These are phyloP conservation scores for Rhizophora mangle DNA, from an alignment of 345 rosid species.

Conservation along the genomic window DNA sequence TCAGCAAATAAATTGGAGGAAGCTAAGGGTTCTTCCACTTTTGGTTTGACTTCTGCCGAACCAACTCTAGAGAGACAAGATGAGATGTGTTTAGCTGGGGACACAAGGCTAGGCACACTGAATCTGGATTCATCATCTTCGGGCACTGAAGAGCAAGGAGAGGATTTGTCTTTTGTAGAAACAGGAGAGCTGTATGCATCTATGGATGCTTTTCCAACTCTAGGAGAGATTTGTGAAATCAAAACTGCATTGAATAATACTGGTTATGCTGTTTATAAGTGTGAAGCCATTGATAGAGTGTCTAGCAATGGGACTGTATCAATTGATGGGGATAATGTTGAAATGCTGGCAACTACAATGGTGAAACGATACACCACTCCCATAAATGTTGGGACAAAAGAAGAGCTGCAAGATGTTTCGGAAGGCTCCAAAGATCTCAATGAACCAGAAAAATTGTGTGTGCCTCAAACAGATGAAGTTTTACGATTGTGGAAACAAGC, in stretches of 20 bases:
- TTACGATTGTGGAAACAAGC: constrained; percentile 58
- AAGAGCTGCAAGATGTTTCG: constrained; percentile 18
- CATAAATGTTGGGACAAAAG: constrained; percentile 10
- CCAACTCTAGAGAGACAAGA: constrained; percentile 33
- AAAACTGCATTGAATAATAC: constrained; percentile 4
- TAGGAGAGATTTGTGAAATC: constrained; percentile 7
- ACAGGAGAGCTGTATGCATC: constrained; percentile 1
- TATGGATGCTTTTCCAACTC: constrained; percentile 17
- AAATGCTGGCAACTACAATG: constrained; percentile 12
- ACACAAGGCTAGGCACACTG: constrained; percentile 6
- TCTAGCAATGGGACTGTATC: constrained; percentile 14
- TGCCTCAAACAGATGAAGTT: constrained; percentile 38
- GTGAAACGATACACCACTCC: constrained; percentile 5
- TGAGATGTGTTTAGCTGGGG: constrained; percentile 16
- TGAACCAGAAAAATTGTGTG: constrained; percentile 10
- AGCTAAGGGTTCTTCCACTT: constrained; percentile 23
- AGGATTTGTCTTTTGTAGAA: constrained; percentile 11
- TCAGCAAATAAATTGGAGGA: constrained; percentile 29
- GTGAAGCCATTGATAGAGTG: constrained; percentile 20
- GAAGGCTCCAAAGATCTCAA: constrained; percentile 27
- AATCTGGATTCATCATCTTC: constrained; percentile 6
- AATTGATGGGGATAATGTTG: constrained; percentile 12
- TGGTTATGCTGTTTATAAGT: constrained; percentile 10
- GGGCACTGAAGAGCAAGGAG: constrained; percentile 21
- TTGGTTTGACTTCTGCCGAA: constrained; percentile 14